Percentiles rank a stretch among this genome's conserved stretches.
These are phyloP conservation scores for Parietaria judaica DNA, from an alignment of 306 rosid genomes.

Conservation along the genomic window DNA sequence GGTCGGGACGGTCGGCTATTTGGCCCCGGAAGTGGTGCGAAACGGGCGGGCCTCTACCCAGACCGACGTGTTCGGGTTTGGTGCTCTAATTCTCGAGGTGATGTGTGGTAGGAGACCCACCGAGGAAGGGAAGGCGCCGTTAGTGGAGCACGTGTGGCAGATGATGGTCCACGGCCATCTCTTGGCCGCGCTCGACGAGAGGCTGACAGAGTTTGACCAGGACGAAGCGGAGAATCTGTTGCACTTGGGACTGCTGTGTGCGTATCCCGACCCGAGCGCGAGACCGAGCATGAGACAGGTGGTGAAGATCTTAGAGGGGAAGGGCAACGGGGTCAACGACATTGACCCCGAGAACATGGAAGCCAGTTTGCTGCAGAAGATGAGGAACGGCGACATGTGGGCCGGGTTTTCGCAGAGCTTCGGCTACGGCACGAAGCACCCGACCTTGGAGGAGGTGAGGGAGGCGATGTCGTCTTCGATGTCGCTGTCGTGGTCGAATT, in stretches of 20 bases:
- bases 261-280: slow-evolving; percentile 48
- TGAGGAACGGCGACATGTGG: slow-evolving; percentile 35
- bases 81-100: slow-evolving; percentile 65
- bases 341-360: slow-evolving; percentile 41
- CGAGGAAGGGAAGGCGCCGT: slow-evolving; percentile 53
- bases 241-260: slow-evolving; percentile 75
- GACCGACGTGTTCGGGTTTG: slow-evolving; percentile 71
- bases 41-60: slow-evolving; percentile 62
- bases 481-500: slow-evolving; percentile 45
- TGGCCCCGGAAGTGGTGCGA: slow-evolving; percentile 65
- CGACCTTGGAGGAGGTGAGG: slow-evolving; percentile 58
- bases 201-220: slow-evolving; percentile 35
- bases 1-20: slow-evolving; percentile 74
- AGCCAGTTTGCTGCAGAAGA: slow-evolving; percentile 35
- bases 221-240: slow-evolving; percentile 50
- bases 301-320: slow-evolving; percentile 58
- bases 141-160: slow-evolving; percentile 57
- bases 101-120: slow-evolving; percentile 84
- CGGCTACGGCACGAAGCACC: slow-evolving; percentile 34
- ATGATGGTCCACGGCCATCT: slow-evolving; percentile 43
- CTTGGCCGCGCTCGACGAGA: slow-evolving; percentile 42
- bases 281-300: slow-evolving; percentile 81
- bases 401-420: slow-evolving; percentile 29
- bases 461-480: slow-evolving; percentile 33
- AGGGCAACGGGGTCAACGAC: slow-evolving; percentile 30